Percentiles rank a stretch among this genome's conserved stretches.
Conservation (phyloP, 148 eudicot species). For the Nepenthes gracilis region DNA sequence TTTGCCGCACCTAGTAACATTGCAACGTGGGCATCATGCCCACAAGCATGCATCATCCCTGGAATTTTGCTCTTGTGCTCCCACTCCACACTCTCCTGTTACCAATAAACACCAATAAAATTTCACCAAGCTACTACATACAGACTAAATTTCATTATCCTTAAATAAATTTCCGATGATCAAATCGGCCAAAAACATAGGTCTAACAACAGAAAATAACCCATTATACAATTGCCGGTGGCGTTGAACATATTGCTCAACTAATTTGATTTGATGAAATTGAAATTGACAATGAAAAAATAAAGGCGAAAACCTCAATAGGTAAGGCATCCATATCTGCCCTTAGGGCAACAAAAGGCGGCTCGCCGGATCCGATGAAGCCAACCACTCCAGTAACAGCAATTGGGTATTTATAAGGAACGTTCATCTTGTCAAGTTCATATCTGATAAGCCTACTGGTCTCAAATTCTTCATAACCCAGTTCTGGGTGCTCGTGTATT, state of each 20-base stretch:
- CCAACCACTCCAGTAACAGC: slow-evolving; percentile 41
- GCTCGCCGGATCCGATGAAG: slow-evolving; percentile 35
- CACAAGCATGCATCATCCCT: slow-evolving; percentile 56
- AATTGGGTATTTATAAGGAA: slow-evolving; percentile 29
- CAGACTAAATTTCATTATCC: too few relatives aligned
- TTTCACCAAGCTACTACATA: too few relatives aligned
- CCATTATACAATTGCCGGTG: too few relatives aligned
- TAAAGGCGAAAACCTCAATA: slow-evolving; percentile 20
- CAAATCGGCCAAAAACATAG: too few relatives aligned
- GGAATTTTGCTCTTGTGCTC: slow-evolving; percentile 48
- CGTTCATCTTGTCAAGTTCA: slow-evolving; percentile 39
- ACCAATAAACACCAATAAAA: neutral
- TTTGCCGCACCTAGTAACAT: slow-evolving; percentile 57
- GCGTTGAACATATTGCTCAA: too few relatives aligned
- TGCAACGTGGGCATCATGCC: slow-evolving; percentile 51
- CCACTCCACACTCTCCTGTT: slow-evolving; percentile 50
- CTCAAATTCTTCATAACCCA: slow-evolving; percentile 40
- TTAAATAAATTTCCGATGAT: too few relatives aligned
- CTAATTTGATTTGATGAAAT: too few relatives aligned
- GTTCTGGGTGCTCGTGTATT: slow-evolving; percentile 42
- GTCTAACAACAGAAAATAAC: too few relatives aligned
- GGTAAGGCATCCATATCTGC: slow-evolving; percentile 62
- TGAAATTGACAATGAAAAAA: too few relatives aligned
- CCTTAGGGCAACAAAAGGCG: slow-evolving; percentile 43
- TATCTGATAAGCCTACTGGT: slow-evolving; percentile 35